Evolutionary conservation across 83 land plant genomes (phyloP).

Genomic region (Picea abies): DNA sequence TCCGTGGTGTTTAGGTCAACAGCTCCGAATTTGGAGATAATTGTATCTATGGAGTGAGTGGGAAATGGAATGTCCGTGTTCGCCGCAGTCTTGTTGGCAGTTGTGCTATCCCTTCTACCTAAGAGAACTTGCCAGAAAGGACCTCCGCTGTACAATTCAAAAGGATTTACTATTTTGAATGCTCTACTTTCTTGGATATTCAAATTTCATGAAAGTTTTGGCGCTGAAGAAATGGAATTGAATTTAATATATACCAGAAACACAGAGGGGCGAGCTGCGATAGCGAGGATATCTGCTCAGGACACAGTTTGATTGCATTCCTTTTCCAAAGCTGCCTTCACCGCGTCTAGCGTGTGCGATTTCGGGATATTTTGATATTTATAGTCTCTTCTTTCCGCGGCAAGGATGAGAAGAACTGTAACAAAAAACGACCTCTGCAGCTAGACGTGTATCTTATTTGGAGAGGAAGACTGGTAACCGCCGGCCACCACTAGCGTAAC

Average conservation of each 20-base stretch:
- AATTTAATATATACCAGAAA: slow-evolving; percentile 33
- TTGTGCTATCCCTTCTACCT: slow-evolving; percentile 72
- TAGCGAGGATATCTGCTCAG: slow-evolving; percentile 69
- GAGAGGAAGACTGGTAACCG: too few relatives aligned
- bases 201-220: neutral
- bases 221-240: neutral
- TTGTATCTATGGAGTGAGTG: slow-evolving; percentile 27
- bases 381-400: too few relatives aligned
- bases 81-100: slow-evolving; percentile 49
- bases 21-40: slow-evolving; percentile 49
- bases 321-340: slow-evolving; percentile 61
- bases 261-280: slow-evolving; percentile 73
- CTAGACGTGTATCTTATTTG: too few relatives aligned
- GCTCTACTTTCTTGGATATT: too few relatives aligned
- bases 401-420: too few relatives aligned
- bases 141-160: slow-evolving; percentile 53
- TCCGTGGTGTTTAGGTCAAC: slow-evolving; percentile 69
- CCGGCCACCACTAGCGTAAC: too few relatives aligned
- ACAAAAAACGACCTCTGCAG: too few relatives aligned
- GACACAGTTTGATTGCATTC: slow-evolving; percentile 49
- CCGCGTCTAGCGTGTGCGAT: slow-evolving; percentile 31
- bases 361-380: too few relatives aligned
- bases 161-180: neutral
- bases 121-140: slow-evolving; percentile 68
- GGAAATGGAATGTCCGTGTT: slow-evolving; percentile 59